Percentiles rank a stretch among this genome's conserved stretches.
These are phyloP conservation scores for Lentinus brumalis DNA, from an alignment of 768 basidiomycete species.

Conservation along the genomic window DNA sequence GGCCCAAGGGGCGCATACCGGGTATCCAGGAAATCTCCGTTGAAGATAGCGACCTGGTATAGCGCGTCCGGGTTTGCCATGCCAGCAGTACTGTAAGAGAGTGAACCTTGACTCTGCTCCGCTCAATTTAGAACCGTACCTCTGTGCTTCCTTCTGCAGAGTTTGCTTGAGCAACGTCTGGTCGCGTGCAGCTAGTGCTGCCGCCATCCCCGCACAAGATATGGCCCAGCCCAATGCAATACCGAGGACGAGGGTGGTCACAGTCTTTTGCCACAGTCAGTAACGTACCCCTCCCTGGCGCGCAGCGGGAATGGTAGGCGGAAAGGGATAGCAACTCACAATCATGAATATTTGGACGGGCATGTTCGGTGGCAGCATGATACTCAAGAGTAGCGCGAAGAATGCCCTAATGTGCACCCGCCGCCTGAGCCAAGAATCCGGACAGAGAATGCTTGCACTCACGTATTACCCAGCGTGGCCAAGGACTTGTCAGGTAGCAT, in stretches of 20 bases:
- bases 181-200: slow-evolving; percentile 42
- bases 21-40: slow-evolving; percentile 52
- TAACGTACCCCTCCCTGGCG: not conserved
- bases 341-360: slow-evolving; percentile 52
- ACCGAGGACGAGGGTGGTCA: slow-evolving; percentile 50
- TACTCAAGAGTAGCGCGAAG: slow-evolving; percentile 42
- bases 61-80: slow-evolving; percentile 41
- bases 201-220: slow-evolving; percentile 55
- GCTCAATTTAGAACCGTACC: slow-evolving; percentile 24
- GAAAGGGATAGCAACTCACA: slow-evolving; percentile 32
- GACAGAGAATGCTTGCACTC: slow-evolving; percentile 19
- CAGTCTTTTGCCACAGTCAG: slow-evolving; percentile 26
- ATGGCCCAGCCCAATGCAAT: slow-evolving; percentile 55
- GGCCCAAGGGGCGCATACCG: slow-evolving; percentile 22
- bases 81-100: slow-evolving; percentile 31
- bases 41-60: slow-evolving; percentile 44
- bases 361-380: slow-evolving; percentile 51
- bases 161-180: slow-evolving; percentile 34
- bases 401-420: slow-evolving; percentile 38
- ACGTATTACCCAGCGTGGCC: slow-evolving; percentile 43
- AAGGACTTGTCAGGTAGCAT: slow-evolving; percentile 43
- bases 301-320: not conserved
- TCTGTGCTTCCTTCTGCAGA: slow-evolving; percentile 32
- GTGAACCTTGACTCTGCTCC: not conserved
- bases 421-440: not conserved